Base-by-base conservation (phyloP, 768 basidiomycete genomes). In the Boletus subparvulus region DNA sequence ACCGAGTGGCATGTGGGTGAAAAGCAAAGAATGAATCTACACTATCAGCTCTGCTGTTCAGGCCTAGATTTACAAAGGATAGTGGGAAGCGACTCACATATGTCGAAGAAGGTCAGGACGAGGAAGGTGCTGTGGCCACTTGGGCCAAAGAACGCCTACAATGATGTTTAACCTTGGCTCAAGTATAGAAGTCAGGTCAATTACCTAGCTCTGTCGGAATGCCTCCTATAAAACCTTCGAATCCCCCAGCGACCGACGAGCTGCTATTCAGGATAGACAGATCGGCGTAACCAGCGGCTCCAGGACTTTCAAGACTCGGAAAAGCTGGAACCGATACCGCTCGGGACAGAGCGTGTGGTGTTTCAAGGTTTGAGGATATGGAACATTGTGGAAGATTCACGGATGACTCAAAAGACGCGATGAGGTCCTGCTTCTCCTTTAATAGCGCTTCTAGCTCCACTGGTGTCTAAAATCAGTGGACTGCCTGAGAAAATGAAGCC, bases 21-120 rank as follows among this genome's bases (percentile, higher is more conserved):
- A 84, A 87, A 12, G 79, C 76, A 69, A 94, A 94, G 73, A 93
- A 95, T 3, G 83, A 83, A 35, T 92, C 88, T 50, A 91, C 82
- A 44, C 87, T 89, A 55, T 47, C 26, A 19, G 33, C 24, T 19
- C 37, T 24, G 21, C 21, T 16, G 13, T 36, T 53, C 13, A 61
- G 33, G 33, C 26, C 19, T 7, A 11, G 42, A 17, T 17, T 32
- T 46, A 19, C 24, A 12, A 5, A 39, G 41, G 30, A 45, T 48
- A 40, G 24, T 10, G 1, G 33, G 24, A 40, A 26, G 51, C 43
- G n/a, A 71, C 84, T 63, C 60, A 87, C 87, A 91, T 70, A 65
- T 90, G 87, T 41, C 80, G 79, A 12, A 90, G 72, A 36, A 88
- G 71, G 30, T 82, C 80, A 8, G 83, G 81, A n/a, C 73, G 71